Conservation (phyloP, 768 basidiomycete species). For the Candolleomyces efflorescens region DNA sequence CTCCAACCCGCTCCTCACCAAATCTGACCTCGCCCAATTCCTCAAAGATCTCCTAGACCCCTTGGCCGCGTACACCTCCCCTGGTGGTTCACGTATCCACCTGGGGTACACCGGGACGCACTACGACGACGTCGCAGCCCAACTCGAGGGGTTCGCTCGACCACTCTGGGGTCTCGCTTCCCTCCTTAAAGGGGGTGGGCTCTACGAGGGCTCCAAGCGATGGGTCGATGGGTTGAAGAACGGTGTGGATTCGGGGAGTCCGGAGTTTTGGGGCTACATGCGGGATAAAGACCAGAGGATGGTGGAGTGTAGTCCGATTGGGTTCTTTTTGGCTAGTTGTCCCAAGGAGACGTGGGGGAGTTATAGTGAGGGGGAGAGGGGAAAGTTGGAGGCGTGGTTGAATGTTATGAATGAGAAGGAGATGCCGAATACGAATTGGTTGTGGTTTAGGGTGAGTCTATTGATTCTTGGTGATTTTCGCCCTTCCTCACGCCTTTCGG, state of each 20-base stretch:
- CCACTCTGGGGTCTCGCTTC: slow-evolving; percentile 75
- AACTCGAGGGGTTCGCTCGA: slow-evolving; percentile 72
- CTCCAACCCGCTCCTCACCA: slow-evolving; percentile 59
- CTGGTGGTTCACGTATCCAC: slow-evolving; percentile 67
- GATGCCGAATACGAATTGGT: slow-evolving; percentile 83
- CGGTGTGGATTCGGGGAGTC: slow-evolving; percentile 61
- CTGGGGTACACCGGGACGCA: slow-evolving; percentile 69
- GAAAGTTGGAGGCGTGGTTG: slow-evolving; percentile 61
- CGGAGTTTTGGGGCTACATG: slow-evolving; percentile 77
- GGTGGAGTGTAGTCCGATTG: slow-evolving; percentile 79
- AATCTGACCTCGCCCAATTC: slow-evolving; percentile 53
- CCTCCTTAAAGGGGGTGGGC: slow-evolving; percentile 59
- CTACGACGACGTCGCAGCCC: slow-evolving; percentile 67
- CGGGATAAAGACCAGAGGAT: slow-evolving; percentile 74
- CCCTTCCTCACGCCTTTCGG: no score
- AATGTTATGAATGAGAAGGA: slow-evolving; percentile 77
- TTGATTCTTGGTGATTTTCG: not conserved
- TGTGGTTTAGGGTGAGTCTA: slow-evolving; percentile 67
- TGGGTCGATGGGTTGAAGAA: slow-evolving; percentile 65
- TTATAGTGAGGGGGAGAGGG: slow-evolving; percentile 47
- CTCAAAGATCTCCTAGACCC: slow-evolving; percentile 60
- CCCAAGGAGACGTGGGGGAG: slow-evolving; percentile 63
- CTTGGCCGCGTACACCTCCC: slow-evolving; percentile 63
- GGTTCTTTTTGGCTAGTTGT: slow-evolving; percentile 65
- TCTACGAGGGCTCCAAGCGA: slow-evolving; percentile 52